Percentiles rank a stretch among this genome's conserved stretches.
Conservation (phyloP, 805 yeast species). For the Sugiyamaella floridensis region DNA sequence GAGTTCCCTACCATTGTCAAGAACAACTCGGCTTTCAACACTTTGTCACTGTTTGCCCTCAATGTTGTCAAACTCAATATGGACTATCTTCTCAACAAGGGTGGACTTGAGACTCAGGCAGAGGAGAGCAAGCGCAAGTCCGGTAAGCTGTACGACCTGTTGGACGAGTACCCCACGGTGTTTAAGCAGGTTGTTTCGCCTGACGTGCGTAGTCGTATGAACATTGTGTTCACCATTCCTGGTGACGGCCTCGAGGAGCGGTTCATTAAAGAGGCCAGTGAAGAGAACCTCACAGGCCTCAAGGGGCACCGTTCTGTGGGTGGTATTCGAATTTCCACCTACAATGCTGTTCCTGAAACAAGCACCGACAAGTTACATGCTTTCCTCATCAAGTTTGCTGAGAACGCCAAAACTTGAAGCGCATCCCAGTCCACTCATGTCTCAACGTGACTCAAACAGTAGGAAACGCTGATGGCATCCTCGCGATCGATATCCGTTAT, state of each 20-base stretch:
- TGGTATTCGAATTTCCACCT: conserved; percentile 89
- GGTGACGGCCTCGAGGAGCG: conserved; percentile 54
- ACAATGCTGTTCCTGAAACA: conserved; percentile 71
- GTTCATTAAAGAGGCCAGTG: conserved; percentile 64
- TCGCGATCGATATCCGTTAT: conserved; percentile 18
- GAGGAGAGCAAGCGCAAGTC: conserved; percentile 57
- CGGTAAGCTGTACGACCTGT: conserved; percentile 48
- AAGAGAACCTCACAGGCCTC: conserved; percentile 59
- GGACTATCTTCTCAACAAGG: conserved; percentile 50
- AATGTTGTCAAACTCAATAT: conserved; percentile 79
- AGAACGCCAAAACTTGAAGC: neutral
- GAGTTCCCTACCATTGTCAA: conserved; percentile 80
- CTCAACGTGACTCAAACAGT: conserved; percentile 17
- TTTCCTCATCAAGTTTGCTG: conserved; percentile 53
- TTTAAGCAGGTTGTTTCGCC: conserved; percentile 61
- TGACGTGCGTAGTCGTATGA: conserved; percentile 76
- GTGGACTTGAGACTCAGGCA: conserved; percentile 67
- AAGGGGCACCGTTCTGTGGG: conserved; percentile 97
- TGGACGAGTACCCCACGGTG: conserved; percentile 60
- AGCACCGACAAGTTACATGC: conserved; percentile 52
- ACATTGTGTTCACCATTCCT: conserved; percentile 78
- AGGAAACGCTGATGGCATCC: conserved; percentile 14
- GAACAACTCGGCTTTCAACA: conserved; percentile 91
- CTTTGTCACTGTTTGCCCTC: conserved; percentile 88
- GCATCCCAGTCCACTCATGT: neutral